A percentile compares a stretch with the other conserved stretches of the same genome.
Evolutionary conservation across 768 basidiomycete species (phyloP).

Genomic region (Daedalea quercina): DNA sequence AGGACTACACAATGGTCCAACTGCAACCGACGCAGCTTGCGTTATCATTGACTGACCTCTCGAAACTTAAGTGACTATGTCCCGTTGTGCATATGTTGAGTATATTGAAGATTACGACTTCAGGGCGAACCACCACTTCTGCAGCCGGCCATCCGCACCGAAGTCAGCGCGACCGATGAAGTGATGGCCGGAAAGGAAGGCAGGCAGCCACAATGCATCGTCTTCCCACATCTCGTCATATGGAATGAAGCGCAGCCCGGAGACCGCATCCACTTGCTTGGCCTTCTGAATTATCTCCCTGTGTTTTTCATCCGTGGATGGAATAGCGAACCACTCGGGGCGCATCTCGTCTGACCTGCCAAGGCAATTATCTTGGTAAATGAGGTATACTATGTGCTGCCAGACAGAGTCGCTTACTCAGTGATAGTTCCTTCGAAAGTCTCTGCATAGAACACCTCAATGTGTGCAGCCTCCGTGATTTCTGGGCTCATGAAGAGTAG

Average conservation of each 20-base stretch:
- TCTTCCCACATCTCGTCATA: constrained; percentile 58
- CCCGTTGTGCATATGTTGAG: too few species aligned
- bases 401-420: constrained; percentile 42
- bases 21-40: too few species aligned
- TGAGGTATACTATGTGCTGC: neutral
- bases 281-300: neutral
- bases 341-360: constrained; percentile 82
- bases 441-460: constrained; percentile 65
- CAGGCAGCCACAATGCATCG: constrained; percentile 65
- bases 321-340: constrained; percentile 67
- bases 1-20: too few species aligned
- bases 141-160: constrained; percentile 17
- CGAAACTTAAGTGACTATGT: too few species aligned
- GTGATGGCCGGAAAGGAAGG: constrained; percentile 35
- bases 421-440: constrained; percentile 51
- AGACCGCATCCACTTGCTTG: neutral
- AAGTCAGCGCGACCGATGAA: constrained; percentile 50
- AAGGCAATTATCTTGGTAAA: neutral
- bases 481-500: constrained; percentile 56
- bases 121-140: constrained; percentile 30
- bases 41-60: too few species aligned
- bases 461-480: constrained; percentile 55
- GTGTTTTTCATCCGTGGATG: neutral
- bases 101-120: too few species aligned
- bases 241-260: constrained; percentile 40